Percentiles rank a stretch among this genome's conserved stretches.
Evolutionary conservation across 78 protist species (phyloP).

Genomic region (Dictyostelium firmibasis): DNA sequence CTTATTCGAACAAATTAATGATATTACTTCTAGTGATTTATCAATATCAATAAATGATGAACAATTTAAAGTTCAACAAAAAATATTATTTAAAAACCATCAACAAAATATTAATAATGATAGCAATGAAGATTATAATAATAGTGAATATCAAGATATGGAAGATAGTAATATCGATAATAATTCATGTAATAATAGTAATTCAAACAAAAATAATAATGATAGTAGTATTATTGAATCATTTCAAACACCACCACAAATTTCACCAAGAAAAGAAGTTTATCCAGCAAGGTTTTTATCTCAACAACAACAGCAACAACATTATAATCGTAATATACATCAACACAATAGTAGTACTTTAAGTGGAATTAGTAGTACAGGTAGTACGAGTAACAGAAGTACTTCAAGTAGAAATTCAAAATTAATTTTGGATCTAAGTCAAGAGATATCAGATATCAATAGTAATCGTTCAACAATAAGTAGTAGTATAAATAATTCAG

Average conservation of each 20-base stretch:
- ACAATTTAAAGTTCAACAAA: neutral
- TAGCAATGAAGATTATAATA: neutral
- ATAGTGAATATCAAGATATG: neutral
- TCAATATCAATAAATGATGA: neutral
- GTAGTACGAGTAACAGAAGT: neutral
- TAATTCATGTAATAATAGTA: neutral
- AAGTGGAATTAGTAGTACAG: neutral
- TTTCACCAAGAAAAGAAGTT: neutral
- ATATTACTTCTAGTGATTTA: neutral
- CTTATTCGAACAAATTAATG: neutral
- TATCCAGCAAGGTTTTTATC: neutral
- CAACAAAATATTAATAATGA: neutral
- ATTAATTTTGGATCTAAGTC: neutral
- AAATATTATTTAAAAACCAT: neutral
- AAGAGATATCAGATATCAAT: conserved; percentile 1
- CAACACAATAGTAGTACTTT: neutral
- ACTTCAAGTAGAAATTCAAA: neutral
- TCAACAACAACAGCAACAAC: neutral
- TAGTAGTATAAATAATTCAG: neutral
- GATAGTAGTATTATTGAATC: neutral
- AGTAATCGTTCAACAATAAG: neutral
- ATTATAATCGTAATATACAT: neutral
- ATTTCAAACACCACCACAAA: neutral
- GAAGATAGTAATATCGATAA: neutral
- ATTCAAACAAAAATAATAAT: neutral